Evolutionary conservation across 1,139 yeast genomes (phyloP).

Genomic region (Torulaspora pretoriensis): DNA sequence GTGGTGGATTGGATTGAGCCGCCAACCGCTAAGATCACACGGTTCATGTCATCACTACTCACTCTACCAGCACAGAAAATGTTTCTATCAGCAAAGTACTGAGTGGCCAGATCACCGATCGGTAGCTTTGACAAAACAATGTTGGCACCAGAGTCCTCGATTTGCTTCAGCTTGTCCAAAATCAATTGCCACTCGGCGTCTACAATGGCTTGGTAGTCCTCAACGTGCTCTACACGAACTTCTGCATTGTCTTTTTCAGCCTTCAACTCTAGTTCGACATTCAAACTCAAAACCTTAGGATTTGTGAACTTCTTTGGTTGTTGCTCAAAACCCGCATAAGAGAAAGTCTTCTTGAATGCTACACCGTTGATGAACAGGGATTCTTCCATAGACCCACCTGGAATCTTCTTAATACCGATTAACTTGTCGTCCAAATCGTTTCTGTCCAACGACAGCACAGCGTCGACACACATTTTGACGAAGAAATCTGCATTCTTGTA

Average conservation of each 20-base stretch:
- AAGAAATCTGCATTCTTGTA: slow-evolving; percentile 82
- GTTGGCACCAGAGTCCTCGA: slow-evolving; percentile 81
- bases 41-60: slow-evolving; percentile 78
- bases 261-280: slow-evolving; percentile 91
- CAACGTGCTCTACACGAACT: slow-evolving; percentile 89
- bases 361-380: slow-evolving; percentile 87
- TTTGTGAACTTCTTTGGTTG: slow-evolving; percentile 81
- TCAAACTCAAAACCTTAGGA: slow-evolving; percentile 80
- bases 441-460: slow-evolving; percentile 82
- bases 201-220: slow-evolving; percentile 91
- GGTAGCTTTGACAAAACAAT: slow-evolving; percentile 92
- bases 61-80: slow-evolving; percentile 98
- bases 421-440: slow-evolving; percentile 80
- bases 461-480: slow-evolving; percentile 95
- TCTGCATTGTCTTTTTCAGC: slow-evolving; percentile 99
- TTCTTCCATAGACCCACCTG: slow-evolving; percentile 97
- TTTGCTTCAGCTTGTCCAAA: slow-evolving; percentile 76
- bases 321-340: slow-evolving; percentile 98
- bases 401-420: slow-evolving; percentile 90
- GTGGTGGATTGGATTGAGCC: slow-evolving; percentile 87
- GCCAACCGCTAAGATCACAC: slow-evolving; percentile 92
- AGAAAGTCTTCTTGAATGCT: slow-evolving; percentile 93
- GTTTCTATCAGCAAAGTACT: slow-evolving; percentile 92
- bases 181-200: slow-evolving; percentile 99
- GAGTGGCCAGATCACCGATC: slow-evolving; percentile 97